Base-by-base conservation (phyloP, 306 rosid species). In the Lotus japonicus region DNA sequence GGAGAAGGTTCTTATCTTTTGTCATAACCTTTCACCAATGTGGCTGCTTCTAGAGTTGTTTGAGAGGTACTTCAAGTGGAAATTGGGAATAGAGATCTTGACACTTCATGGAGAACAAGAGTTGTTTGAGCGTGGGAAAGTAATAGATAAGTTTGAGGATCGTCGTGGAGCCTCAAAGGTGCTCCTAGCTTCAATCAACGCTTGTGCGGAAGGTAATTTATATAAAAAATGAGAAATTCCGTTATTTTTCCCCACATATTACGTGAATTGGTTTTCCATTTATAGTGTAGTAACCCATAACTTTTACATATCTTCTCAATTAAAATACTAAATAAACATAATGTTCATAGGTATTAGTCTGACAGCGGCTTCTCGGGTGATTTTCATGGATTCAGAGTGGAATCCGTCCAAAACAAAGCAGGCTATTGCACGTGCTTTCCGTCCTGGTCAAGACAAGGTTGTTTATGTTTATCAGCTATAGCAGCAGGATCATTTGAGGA, bases 391-490 rank as follows among this genome's bases (percentile, higher is more conserved):
- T 23, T 90, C 98, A 0, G 98, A 92, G 56, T 92, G 98, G 98
- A 92, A 92, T 50, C 97, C 98, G 11, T 92, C 98, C 0, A 92
- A 88, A 76, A 92, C 98, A 0, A 92, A 85, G 88, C 98, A 92
- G 71, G 98, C 98, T 6, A 92, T 92, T 5, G 98, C 98, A 0
- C 78, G 98, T 0, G 97, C 98, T 19, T 92, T 92, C 62, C 84
- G 98, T 2, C 98, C 97, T 1, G 97, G 98, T 16, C 97, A 92
- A 78, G 87, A 83, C 43, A 92, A 72, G 66, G 76, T 92, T 64
- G 98, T 90, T 1, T 90, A 90, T 72, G 98, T 92, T 36, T 92
- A 92, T 84, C 97, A 83, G 72, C 91, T 4, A 51, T 92, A 79
- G 81, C 78, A 17, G 79, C 94, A 1, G 94, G 90, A 9, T 90